Percentiles rank a stretch among this genome's conserved stretches.
Conservation (phyloP, 768 basidiomycete genomes). For the Kwoniella dejecticola region DNA sequence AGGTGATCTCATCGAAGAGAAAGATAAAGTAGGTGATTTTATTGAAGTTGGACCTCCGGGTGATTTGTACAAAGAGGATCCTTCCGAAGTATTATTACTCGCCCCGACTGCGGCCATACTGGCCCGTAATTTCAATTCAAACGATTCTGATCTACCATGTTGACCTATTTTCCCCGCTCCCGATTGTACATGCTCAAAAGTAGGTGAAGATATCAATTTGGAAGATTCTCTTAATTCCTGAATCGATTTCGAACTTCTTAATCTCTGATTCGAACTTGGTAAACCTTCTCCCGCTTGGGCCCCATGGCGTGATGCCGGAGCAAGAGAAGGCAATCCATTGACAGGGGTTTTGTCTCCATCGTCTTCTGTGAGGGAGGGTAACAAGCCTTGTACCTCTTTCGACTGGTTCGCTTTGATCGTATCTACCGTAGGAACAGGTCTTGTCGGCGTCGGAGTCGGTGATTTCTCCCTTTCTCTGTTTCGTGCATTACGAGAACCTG, state of each 20-base stretch:
- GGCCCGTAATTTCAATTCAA: slow-evolving; percentile 34
- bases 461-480: neutral
- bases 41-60: neutral
- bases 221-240: slow-evolving; percentile 27
- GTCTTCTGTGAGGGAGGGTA: slow-evolving; percentile 17
- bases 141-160: slow-evolving; percentile 33
- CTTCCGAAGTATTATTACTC: too few species aligned
- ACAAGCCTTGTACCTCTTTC: neutral
- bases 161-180: too few species aligned
- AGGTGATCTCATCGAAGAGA: slow-evolving; percentile 1
- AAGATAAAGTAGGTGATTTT: neutral
- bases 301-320: neutral
- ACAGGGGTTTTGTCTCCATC: slow-evolving; percentile 21
- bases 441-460: slow-evolving; percentile 17
- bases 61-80: too few species aligned
- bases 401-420: slow-evolving; percentile 5
- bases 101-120: too few species aligned
- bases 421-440: slow-evolving; percentile 12
- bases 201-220: slow-evolving; percentile 19
- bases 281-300: neutral
- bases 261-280: slow-evolving; percentile 10
- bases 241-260: slow-evolving; percentile 21
- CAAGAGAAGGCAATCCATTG: neutral
- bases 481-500: neutral
- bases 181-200: neutral